Evolutionary conservation across 257 asterid species (phyloP).

Genomic region (Scutellaria baicalensis): DNA sequence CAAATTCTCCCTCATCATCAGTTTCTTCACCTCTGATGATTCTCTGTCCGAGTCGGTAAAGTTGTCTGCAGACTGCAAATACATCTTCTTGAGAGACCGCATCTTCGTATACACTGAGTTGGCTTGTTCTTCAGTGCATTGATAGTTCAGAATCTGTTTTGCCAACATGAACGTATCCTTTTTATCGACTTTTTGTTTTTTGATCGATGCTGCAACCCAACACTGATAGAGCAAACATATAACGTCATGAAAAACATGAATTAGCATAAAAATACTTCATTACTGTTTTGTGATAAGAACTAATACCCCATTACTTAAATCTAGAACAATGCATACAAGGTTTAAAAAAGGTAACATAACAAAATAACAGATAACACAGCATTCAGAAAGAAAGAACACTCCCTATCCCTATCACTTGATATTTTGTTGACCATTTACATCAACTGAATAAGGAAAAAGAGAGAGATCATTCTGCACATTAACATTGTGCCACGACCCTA

Average conservation of each 20-base stretch:
- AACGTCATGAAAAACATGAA: constrained; percentile 9
- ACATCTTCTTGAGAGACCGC: constrained; percentile 41
- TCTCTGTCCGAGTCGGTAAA: neutral
- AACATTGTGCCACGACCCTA: neutral
- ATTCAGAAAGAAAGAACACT: neutral
- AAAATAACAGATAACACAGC: neutral
- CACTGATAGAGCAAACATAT: constrained; percentile 37
- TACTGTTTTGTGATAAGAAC: too few relatives aligned
- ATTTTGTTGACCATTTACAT: neutral
- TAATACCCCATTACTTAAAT: neutral
- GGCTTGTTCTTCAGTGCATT: constrained; percentile 55
- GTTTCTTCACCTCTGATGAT: neutral
- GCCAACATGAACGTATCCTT: constrained; percentile 36
- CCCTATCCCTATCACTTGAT: neutral
- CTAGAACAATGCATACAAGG: neutral
- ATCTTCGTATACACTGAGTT: constrained; percentile 39
- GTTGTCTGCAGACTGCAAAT: constrained; percentile 23
- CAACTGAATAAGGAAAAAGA: neutral
- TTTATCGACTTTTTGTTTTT: constrained; percentile 44
- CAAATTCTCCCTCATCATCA: constrained; percentile 1
- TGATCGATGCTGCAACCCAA: constrained; percentile 58
- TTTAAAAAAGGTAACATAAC: neutral
- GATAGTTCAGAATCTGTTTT: constrained; percentile 38
- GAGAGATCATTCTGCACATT: neutral
- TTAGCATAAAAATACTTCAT: neutral